phyloP scores from a whole-genome alignment of 139 green algal genomes.

The Coccomyxa sp. region DNA sequence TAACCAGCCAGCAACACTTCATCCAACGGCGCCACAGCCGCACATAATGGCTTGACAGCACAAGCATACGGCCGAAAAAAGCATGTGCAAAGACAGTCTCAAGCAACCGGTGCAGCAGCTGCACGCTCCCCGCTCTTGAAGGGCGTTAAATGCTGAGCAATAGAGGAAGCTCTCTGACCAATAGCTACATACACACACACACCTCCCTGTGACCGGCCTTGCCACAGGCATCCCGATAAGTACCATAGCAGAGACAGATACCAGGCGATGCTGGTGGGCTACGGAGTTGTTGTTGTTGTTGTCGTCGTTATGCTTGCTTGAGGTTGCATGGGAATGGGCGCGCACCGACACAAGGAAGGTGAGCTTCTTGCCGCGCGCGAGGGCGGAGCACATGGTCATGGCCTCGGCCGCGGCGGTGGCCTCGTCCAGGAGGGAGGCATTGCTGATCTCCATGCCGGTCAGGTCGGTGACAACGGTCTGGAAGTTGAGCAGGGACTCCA shows the following conservation, averaged over 20 bases:
- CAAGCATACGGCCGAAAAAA: too few species aligned
- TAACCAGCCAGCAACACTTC: not conserved
- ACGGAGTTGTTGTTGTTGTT: too few species aligned
- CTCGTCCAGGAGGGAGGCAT: conserved; percentile 96
- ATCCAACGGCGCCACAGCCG: not conserved
- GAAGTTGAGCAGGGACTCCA: conserved; percentile 99
- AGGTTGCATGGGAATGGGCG: not conserved
- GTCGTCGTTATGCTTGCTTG: not conserved
- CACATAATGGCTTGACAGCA: too few species aligned
- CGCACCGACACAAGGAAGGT: conserved; percentile 89
- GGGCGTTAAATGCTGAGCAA: too few species aligned
- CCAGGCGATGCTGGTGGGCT: not conserved
- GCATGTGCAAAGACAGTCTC: too few species aligned
- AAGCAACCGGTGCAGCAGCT: too few species aligned
- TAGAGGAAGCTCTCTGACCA: too few species aligned
- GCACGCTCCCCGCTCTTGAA: too few species aligned
- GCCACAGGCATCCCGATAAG: too few species aligned
- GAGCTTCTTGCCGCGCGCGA: conserved; percentile 95
- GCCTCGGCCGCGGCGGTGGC: conserved; percentile 96
- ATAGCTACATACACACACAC: too few species aligned
- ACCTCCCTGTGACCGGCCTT: too few species aligned
- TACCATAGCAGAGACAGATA: not conserved
- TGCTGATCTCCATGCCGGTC: conserved; percentile 89
- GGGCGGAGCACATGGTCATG: conserved; percentile 97
- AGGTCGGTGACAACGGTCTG: conserved; percentile 97